Evolutionary conservation across 371 early-diverging fungal genomes (phyloP), one percentile per base, ranked within the genome.

Genomic region (Mucor lusitanicus): DNA sequence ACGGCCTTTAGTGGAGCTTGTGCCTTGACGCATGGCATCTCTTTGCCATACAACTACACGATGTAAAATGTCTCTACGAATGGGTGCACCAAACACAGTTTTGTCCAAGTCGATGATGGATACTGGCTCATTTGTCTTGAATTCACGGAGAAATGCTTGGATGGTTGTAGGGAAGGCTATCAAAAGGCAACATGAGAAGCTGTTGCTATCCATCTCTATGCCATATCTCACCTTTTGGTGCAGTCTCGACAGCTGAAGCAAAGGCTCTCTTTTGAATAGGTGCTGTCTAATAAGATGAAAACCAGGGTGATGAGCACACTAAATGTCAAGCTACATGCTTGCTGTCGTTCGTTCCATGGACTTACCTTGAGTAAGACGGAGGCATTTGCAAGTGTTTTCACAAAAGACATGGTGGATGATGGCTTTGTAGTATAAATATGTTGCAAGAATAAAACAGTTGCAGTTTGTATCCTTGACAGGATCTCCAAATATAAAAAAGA

Each of bases 1-100:
- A 60, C 93, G 86, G 17, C 86, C 83, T 73, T 94, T 94, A 28
- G 94, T 87, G 30, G 88, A 88, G 60, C 90, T 90, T 9, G 97
- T 97, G 46, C 97, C 97, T 74, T 92, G 94, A 64, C 94, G 87
- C 83, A 90, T 75, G 30, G 83, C 84, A 73, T 92, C 91, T 28
- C 94, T 77, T 74, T 94, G 92, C 89, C 92, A 95, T 30, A 90
- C 88, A 27, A 94, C 93, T n/a, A 88, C 93, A 63, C 96, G 88
- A 66, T 93, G 92, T 40, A 98, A 71, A 55, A 98, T 82, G 68
- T 98, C 98, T 61, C 85, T 73, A 54, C 97, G 87, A n/a, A 93
- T 71, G 33, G 94, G 93, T 21, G 88, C 82, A 5, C 87, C 92
- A 79, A 96, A 98, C 25, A 97, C 92, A 44, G 82, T 75, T 44